Evolutionary conservation across 2,329 filamentous ascomycete genomes (phyloP).

Genomic region (Graphium sp.): DNA sequence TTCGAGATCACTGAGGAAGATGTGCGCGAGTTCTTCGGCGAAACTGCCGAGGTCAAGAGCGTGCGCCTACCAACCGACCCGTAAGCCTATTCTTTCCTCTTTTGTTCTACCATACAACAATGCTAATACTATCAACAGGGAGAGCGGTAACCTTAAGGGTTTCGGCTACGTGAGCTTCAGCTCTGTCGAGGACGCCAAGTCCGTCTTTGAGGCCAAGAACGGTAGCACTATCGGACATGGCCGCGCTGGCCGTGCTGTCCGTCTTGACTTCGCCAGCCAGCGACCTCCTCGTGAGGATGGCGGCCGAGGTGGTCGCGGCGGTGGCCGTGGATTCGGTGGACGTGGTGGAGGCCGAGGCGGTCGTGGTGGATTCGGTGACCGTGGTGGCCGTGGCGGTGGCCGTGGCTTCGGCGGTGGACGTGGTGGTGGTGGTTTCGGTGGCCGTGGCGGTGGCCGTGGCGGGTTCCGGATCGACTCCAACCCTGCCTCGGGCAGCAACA

Average conservation of each 20-base stretch:
- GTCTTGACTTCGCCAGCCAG: conserved; percentile 66
- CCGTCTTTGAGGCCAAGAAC: conserved; percentile 52
- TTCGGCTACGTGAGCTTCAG: conserved; percentile 82
- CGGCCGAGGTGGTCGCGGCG: conserved; percentile 31
- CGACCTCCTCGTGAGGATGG: conserved; percentile 42
- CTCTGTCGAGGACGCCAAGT: conserved; percentile 68
- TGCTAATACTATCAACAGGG: conserved; percentile 24
- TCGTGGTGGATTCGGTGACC: too few species aligned
- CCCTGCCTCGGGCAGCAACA: conserved; percentile 45
- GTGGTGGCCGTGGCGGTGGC: conserved; percentile 24
- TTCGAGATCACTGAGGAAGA: conserved; percentile 68
- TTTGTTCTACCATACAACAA: not conserved
- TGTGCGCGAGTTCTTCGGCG: conserved; percentile 57
- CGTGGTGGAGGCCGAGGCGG: conserved; percentile 22
- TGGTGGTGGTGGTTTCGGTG: conserved; percentile 30
- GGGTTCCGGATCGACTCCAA: conserved; percentile 13
- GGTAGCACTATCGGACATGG: conserved; percentile 46
- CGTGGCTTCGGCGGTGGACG: conserved; percentile 26
- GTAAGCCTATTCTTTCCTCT: conserved; percentile 21
- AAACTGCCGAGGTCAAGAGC: conserved; percentile 54
- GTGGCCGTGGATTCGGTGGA: conserved; percentile 33
- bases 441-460: conserved; percentile 31
- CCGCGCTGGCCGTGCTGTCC: conserved; percentile 56
- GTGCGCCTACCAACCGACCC: conserved; percentile 79
- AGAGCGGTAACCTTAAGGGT: conserved; percentile 73